phyloP scores from a whole-genome alignment of 768 basidiomycete genomes.

The Naganishia antarctica region DNA sequence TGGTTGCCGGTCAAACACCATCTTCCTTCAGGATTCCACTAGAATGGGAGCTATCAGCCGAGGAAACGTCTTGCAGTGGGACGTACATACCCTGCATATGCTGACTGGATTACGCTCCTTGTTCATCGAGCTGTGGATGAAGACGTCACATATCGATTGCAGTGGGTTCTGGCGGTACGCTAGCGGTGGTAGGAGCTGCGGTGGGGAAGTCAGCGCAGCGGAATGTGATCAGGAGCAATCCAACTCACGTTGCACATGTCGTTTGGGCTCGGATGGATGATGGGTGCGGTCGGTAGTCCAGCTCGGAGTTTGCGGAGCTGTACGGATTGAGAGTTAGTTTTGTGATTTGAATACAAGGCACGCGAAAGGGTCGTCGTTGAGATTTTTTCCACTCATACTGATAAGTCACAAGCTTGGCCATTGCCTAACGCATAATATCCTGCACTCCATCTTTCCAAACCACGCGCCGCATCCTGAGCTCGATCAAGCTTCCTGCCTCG shows the following conservation, averaged over 20 bases:
- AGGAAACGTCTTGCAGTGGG: slow-evolving; percentile 5
- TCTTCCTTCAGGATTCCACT: slow-evolving; percentile 98
- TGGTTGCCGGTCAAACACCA: slow-evolving; percentile 91
- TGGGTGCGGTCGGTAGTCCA: slow-evolving; percentile 52
- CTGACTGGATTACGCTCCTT: slow-evolving; percentile 97
- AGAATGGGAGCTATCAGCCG: neutral
- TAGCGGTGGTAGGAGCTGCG: slow-evolving; percentile 83
- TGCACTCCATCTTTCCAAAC: no score
- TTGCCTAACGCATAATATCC: no score
- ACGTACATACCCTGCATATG: slow-evolving; percentile 72
- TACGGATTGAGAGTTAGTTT: neutral
- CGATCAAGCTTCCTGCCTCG: no score
- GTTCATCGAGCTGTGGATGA: slow-evolving; percentile 96
- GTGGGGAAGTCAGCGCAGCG: no score
- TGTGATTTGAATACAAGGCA: neutral
- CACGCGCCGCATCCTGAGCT: no score
- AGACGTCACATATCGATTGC: slow-evolving; percentile 92
- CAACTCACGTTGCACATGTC: slow-evolving; percentile 72
- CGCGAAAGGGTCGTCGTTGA: no score
- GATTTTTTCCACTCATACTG: no score
- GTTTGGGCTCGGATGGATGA: slow-evolving; percentile 67
- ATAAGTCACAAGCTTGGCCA: no score
- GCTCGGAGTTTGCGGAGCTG: slow-evolving; percentile 48
- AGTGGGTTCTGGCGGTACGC: slow-evolving; percentile 87
- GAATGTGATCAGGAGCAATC: no score